Evolutionary conservation across 2,329 filamentous ascomycete species (phyloP), one percentile per base, ranked within the genome.

Genomic region (Coniosporium tulheliwenetii): DNA sequence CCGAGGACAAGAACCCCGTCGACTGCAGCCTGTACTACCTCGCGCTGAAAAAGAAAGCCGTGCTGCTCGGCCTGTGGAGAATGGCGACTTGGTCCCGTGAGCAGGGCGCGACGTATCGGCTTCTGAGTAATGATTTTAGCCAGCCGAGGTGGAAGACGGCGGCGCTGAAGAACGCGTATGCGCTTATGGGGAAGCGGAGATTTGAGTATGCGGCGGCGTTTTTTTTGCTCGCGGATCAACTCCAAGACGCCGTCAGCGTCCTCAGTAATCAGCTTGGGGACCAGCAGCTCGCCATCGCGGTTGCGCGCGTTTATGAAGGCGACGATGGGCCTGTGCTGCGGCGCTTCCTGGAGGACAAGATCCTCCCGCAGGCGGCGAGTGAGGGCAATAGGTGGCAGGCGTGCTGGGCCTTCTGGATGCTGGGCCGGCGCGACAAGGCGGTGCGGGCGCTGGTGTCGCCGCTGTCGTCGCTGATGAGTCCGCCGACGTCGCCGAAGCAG

Each of bases 191-290:
- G 48, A 93, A 86, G 60, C 75, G 85, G 36, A 73, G 91, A 39
- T 95, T 95, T 57, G 85, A 85, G 61, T 98, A 98, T 54, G 87
- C 91, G 2, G 91, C 89, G 1, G 83, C 91, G 0, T 98, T 96
- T 63, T 98, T 98, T 65, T 68, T 98, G 5, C 70, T 98, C 1
- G 93, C 84, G 2, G 86, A 87, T 48, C 80, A 81, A 52, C 67
- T 94, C 1, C 76, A 80, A 41, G 86, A 93, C 56, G 89, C 91
- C 1, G 80, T 91, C 40, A 82, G 81, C 47, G 79, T 98, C 13
- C 85, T 93, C 47, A 67, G 87, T 10, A 86, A 84, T 45, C 87
- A 95, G 54, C 69, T 96, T 32, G 79, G 83, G 43, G 93, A 98
- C 55, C 63, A 91, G 15, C 86, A 95, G 55, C 75, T 98, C 30